Evolutionary conservation across 495 filamentous ascomycete genomes (phyloP), one percentile per base, ranked within the genome.

Genomic region (Penicillium diatomitis): DNA sequence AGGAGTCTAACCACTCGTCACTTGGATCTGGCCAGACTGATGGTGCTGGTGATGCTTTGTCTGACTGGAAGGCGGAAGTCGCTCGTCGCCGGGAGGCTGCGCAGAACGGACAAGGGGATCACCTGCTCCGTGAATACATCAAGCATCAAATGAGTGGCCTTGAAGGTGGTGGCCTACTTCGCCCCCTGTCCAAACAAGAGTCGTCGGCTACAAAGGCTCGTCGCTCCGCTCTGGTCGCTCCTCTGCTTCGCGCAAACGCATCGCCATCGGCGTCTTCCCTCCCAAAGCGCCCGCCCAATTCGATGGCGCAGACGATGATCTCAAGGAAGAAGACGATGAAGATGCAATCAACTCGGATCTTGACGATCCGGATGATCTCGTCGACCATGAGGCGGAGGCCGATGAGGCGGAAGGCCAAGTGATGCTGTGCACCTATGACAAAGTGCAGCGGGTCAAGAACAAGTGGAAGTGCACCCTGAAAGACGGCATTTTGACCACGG

Each of bases 401-500:
- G 90, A 96, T 37, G 90, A 96, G 46, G 84, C 90, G 11, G 76
- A 76, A 4, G 81, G 80, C 2, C 85, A 94, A 51, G 87, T 92
- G 66, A 96, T 96, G 87, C 81, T 97, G 36, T 98, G 92, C 73
- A 95, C 92, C 58, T 98, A 98, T 62, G 92, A 99, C 73, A 99
- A 99, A 74, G 92, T 99, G 12, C 90, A 96, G 68, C 77, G 92
- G 44, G 94, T 96, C 50, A 99, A 99, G 83, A 99, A 96, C 67
- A 99, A 97, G 84, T 99, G 92, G 92, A 99, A 99, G 83, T 99
- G 92, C 71, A 87, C 86, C 4, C 77, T 99, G 46, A 97, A 97
- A 73, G 92, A 99, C 58, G 92, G 92, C 11, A 87, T 99, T 10
- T 75, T 99, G 52, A 95, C 85, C 42, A 86, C 90, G 35, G 87